Evolutionary conservation across 2,329 filamentous ascomycete species (phyloP), one percentile per base, ranked within the genome.

Genomic region (Emergomyces orientalis): DNA sequence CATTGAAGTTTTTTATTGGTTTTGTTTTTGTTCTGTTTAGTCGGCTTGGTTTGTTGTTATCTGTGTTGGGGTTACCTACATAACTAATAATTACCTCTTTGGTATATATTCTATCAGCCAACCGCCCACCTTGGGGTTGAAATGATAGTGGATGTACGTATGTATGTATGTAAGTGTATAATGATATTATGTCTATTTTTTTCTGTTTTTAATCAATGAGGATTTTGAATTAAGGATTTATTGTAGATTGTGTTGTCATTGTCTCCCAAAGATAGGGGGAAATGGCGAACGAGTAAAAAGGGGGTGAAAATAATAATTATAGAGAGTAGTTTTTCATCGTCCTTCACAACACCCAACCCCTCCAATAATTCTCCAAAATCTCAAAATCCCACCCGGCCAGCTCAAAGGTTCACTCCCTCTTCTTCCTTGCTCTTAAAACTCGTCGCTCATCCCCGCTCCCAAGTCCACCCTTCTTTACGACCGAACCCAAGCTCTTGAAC

Each of bases 401-500:
- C n/a, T n/a, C n/a, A n/a, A 25, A 5, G 4, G 17, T 14, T 52
- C 49, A 55, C 27, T 60, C 49, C 54, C 63, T 64, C 61, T 66
- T 67, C 59, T 61, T 54, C 54, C 62, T 62, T 41, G 49, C 62
- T 52, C 62, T 9, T 32, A 30, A 54, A 54, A 17, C 49, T 30
- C 62, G 49, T 62, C 51, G n/a, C 19, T 51, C 49, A 37, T 25
- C 22, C 57, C 56, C 63, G 5, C 47, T 37, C 59, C 61, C 60
- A 66, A 62, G 62, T 69, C 69, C 69, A 54, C 69, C 68, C 17
- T 66, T 68, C 61, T 69, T 67, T 25, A 69, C 66, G 30, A 74
- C 73, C 52, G 67, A 57, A 3, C 70, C 71, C 51, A 89, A 73
- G 71, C 83, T 86, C 81, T 82, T 86, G 19, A 87, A 68, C 22